These are phyloP conservation scores for Euptelea pleiosperma DNA, from an alignment of 164 flowering plant species.

Conservation along the genomic window DNA sequence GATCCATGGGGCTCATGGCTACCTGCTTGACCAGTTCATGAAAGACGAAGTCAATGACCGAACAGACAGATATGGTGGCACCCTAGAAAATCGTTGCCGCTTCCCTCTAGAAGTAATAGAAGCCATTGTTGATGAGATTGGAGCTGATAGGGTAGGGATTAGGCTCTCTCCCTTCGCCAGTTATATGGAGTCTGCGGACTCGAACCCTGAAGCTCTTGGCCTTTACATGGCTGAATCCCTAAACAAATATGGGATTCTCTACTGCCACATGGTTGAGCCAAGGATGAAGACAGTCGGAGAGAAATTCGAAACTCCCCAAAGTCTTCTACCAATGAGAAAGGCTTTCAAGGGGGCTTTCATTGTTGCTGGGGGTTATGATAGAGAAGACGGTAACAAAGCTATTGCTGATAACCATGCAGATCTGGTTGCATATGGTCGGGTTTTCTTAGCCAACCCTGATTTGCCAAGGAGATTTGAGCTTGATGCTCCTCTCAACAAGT, in stretches of 20 bases:
- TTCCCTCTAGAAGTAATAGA: constrained; percentile 51
- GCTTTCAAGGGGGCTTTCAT: constrained; percentile 46
- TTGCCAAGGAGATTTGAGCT: constrained; percentile 37
- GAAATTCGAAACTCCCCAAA: constrained; percentile 22
- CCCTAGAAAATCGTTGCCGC: constrained; percentile 49
- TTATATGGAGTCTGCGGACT: constrained; percentile 42
- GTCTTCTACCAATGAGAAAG: constrained; percentile 43
- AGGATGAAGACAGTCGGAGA: constrained; percentile 34
- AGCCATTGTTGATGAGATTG: constrained; percentile 51
- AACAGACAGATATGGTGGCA: constrained; percentile 57
- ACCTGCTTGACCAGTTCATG: constrained; percentile 59
- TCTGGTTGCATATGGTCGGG: constrained; percentile 32
- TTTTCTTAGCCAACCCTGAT: constrained; percentile 44
- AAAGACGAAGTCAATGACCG: constrained; percentile 59
- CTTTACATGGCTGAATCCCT: constrained; percentile 47
- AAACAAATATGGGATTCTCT: constrained; percentile 39
- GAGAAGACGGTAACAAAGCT: constrained; percentile 41
- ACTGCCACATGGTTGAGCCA: constrained; percentile 54
- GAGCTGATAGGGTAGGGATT: constrained; percentile 52
- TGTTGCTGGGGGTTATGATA: constrained; percentile 43
- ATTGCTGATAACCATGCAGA: constrained; percentile 30
- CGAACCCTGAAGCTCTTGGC: constrained; percentile 47
- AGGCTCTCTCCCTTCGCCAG: constrained; percentile 51
- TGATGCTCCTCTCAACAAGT: constrained; percentile 36
- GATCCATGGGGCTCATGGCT: constrained; percentile 63